These are phyloP conservation scores for Nakazawaea anatomiae DNA, from an alignment of 805 yeast genomes.

Conservation along the genomic window DNA sequence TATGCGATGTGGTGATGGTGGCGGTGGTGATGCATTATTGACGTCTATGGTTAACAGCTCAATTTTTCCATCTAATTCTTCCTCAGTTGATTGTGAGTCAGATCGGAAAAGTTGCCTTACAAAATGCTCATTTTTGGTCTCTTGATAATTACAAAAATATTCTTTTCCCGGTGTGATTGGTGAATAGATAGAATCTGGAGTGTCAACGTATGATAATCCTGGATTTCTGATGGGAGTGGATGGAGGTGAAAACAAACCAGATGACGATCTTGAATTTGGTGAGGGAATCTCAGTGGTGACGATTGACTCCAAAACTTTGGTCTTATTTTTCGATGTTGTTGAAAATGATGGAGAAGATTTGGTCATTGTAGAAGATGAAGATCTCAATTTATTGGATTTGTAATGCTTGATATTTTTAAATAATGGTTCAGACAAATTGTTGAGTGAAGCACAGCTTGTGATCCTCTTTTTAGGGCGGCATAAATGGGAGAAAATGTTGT, in stretches of 20 bases:
- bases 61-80: not conserved
- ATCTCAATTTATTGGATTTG: constrained; percentile 7
- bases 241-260: not conserved
- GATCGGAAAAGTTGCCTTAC: constrained; percentile 2
- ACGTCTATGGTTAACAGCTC: not conserved
- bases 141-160: not conserved
- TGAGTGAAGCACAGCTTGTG: constrained; percentile 3
- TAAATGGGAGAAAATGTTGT: not conserved
- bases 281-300: not conserved
- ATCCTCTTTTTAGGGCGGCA: constrained; percentile 2
- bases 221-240: constrained; percentile 1
- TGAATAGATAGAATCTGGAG: constrained; percentile 6
- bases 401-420: constrained; percentile 8
- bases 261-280: not conserved
- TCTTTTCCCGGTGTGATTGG: constrained; percentile 35
- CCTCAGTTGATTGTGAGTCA: not conserved
- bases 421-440: constrained; percentile 3
- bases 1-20: constrained; percentile 30
- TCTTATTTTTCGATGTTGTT: not conserved
- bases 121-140: not conserved
- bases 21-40: not conserved
- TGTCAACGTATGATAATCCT: constrained; percentile 3
- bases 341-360: not conserved
- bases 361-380: constrained; percentile 1
- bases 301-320: not conserved